These are phyloP conservation scores for Leccinum pellstonianum DNA, from an alignment of 768 basidiomycete species.

Conservation along the genomic window DNA sequence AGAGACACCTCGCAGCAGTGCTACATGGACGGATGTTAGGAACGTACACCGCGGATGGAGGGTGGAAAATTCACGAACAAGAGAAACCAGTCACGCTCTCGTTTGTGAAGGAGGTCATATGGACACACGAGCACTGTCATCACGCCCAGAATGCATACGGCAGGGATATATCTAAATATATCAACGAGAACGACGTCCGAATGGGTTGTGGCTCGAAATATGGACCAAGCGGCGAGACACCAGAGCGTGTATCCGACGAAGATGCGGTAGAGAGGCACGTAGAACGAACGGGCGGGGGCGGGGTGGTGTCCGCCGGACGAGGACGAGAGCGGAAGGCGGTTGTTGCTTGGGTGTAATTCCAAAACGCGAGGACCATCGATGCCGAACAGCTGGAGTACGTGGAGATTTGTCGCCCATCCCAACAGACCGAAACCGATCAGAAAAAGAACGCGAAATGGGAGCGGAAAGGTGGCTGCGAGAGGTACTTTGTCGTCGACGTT, in stretches of 20 bases:
- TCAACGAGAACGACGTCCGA: constrained; percentile 65
- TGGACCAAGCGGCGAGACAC: constrained; percentile 64
- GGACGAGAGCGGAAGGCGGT: constrained; percentile 23
- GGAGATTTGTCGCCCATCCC: constrained; percentile 92
- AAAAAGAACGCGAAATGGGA: constrained; percentile 89
- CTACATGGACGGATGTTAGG: constrained; percentile 39
- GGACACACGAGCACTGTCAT: constrained; percentile 64
- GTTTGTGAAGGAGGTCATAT: constrained; percentile 60
- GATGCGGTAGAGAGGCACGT: constrained; percentile 65
- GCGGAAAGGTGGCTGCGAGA: constrained; percentile 65
- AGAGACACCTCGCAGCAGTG: constrained; percentile 69
- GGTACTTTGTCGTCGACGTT: constrained; percentile 40
- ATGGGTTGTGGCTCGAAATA: constrained; percentile 60
- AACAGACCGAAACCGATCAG: constrained; percentile 78
- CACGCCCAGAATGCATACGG: constrained; percentile 59
- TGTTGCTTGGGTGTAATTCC: constrained; percentile 44
- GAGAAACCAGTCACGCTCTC: constrained; percentile 75
- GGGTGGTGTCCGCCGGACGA: constrained; percentile 24
- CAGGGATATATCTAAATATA: constrained; percentile 72
- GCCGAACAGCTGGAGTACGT: constrained; percentile 71
- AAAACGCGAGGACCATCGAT: constrained; percentile 73
- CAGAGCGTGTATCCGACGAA: constrained; percentile 59
- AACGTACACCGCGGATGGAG: background rate
- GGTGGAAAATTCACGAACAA: constrained; percentile 50
- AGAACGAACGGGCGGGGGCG: constrained; percentile 37